Evolutionary conservation across 2,329 filamentous ascomycete species (phyloP), one percentile per base, ranked within the genome.

Genomic region (Calonectria ilicicola): DNA sequence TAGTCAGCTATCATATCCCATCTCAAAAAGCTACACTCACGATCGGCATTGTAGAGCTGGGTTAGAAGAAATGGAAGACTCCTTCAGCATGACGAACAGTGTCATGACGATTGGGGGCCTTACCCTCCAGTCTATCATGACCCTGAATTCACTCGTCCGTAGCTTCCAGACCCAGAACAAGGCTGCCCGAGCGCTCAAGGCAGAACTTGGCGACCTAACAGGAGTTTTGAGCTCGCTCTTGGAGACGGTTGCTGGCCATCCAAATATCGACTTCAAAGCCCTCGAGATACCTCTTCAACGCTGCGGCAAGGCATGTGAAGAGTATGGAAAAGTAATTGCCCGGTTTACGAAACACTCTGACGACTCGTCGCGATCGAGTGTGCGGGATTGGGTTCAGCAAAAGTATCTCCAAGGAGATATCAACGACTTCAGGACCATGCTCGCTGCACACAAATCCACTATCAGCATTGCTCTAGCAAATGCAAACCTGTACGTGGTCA

Each of bases 401-500:
- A 82, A 77, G 74, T 87, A 87, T 66, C 85, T 86, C 78, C 83
- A 84, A 53, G 83, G 86, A 60, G 80, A 86, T 72, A 84, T 87
- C 51, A 81, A 82, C 68, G 82, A 81, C 70, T 87, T 87, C 69
- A 82, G 76, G 63, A 74, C 81, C 26, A 76, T 85, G 65, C 74
- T 87, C 35, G 81, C 85, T 53, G 82, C 80, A 44, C 87, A 87
- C 70, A 86, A 86, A 23, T 74, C 77, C 5, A 78, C 74, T 6
- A 79, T 79, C 4, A 77, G 73, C 15, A 77, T 78, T 65, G 75
- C 73, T 38, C 63, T 79, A 21, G 75, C 75, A 23, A 75, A 74
- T 60, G 74, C 75, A 62, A 76, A 74, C 32, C 62, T 79, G 74
- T 79, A 47, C 63, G 74, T 46, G 19, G n/a, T 64, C 17, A 21